Conservation (phyloP, 192 early-diverging fungal genomes). For the Coemansia sp. region DNA sequence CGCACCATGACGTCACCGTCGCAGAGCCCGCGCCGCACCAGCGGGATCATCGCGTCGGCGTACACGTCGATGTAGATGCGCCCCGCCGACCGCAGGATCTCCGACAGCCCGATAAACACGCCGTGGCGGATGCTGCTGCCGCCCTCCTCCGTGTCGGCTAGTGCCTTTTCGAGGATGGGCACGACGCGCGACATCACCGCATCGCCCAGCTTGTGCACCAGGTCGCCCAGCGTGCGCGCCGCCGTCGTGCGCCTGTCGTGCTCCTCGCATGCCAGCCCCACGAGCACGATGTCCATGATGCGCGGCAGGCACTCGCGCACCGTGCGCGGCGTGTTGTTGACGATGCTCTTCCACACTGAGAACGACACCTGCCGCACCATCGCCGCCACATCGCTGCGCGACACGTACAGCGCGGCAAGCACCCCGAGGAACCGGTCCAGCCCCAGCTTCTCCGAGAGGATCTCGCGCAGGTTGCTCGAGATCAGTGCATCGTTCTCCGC, state of each 20-base stretch:
- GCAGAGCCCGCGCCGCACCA: constrained; percentile 81
- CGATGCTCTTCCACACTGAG: constrained; percentile 94
- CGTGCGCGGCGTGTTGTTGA: constrained; percentile 94
- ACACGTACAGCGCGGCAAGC: constrained; percentile 90
- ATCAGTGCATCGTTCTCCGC: constrained; percentile 35
- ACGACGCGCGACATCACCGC: constrained; percentile 81
- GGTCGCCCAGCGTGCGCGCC: constrained; percentile 88
- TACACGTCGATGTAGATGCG: constrained; percentile 80
- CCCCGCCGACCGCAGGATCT: constrained; percentile 87
- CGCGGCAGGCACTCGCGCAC: constrained; percentile 90
- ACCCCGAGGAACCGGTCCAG: constrained; percentile 81
- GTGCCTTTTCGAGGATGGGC: constrained; percentile 85
- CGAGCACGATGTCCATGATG: constrained; percentile 91
- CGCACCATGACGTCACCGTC: constrained; percentile 85
- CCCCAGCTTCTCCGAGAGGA: constrained; percentile 79
- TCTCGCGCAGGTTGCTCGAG: constrained; percentile 42
- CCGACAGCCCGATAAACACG: constrained; percentile 89
- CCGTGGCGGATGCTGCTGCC: constrained; percentile 77
- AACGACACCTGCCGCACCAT: constrained; percentile 88
- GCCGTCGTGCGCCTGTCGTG: constrained; percentile 84
- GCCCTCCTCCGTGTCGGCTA: constrained; percentile 55
- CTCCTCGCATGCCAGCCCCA: constrained; percentile 69
- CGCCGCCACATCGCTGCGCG: constrained; percentile 74
- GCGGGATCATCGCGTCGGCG: constrained; percentile 78
- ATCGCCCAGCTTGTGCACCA: constrained; percentile 95